Evolutionary conservation across 805 yeast genomes (phyloP).

Genomic region (Saccharomycopsis amapae): DNA sequence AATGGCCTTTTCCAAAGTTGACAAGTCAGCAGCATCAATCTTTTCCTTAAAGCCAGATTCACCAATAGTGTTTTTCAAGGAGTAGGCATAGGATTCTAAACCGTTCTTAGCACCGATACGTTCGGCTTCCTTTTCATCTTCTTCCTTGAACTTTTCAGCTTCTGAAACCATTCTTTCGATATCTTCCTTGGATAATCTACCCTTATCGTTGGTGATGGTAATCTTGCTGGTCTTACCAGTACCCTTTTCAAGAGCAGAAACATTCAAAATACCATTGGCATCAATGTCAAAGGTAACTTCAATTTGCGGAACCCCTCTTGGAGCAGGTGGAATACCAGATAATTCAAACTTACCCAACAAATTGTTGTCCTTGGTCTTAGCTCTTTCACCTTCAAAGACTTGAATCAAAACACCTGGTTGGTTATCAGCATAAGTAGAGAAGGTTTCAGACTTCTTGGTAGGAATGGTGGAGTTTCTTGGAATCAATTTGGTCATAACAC

Average conservation of each 20-base stretch:
- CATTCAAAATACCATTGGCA: slow-evolving; percentile 96
- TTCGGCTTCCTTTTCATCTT: slow-evolving; percentile 89
- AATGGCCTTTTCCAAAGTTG: slow-evolving; percentile 67
- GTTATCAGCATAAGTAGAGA: slow-evolving; percentile 96
- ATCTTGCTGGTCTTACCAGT: slow-evolving; percentile 97
- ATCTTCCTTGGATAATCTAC: slow-evolving; percentile 96
- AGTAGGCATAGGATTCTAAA: slow-evolving; percentile 91
- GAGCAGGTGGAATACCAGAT: slow-evolving; percentile 96
- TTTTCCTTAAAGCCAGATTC: slow-evolving; percentile 78
- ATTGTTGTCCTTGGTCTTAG: slow-evolving; percentile 93
- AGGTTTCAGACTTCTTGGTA: slow-evolving; percentile 93
- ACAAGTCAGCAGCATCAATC: slow-evolving; percentile 61
- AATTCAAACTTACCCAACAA: slow-evolving; percentile 95
- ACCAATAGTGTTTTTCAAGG: slow-evolving; percentile 73
- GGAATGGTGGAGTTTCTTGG: slow-evolving; percentile 97
- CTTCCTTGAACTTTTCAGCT: slow-evolving; percentile 96
- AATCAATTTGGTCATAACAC: slow-evolving; percentile 96
- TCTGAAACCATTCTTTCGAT: slow-evolving; percentile 96
- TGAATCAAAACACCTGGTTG: slow-evolving; percentile 98
- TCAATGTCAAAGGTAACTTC: slow-evolving; percentile 96
- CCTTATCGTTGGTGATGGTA: slow-evolving; percentile 97
- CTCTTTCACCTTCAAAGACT: slow-evolving; percentile 98
- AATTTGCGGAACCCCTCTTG: slow-evolving; percentile 97
- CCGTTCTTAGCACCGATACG: slow-evolving; percentile 93
- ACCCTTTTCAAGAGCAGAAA: slow-evolving; percentile 95